Base-by-base conservation (phyloP, 345 rosid genomes). In the Populus pruinosa region DNA sequence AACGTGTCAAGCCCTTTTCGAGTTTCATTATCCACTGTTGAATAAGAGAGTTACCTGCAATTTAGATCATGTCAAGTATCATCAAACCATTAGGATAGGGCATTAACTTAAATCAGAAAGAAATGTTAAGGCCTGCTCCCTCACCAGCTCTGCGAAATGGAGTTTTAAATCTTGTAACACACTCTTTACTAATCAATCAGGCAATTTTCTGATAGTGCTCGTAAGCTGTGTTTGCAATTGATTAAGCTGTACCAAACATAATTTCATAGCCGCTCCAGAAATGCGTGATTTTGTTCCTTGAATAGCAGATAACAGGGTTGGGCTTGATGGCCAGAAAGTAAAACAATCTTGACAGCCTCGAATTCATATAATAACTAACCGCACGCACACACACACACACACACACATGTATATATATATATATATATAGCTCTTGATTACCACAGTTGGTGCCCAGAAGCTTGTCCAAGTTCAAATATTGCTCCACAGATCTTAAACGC, bases 381-480 rank as follows among this genome's bases (percentile, higher is more conserved):
- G 59, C 68, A 53, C 27, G 27, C 27, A 25, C 27, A 25, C 27
- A 25, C 27, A 25, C 27, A 25, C 27, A 25, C 27, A 25, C 27
- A 25, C 27, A 25, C 27, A 25, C 27, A 25, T 25, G 27, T 50
- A 12, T 36, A 41, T 78, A 73, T 27, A 27, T 31, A 2, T 31
- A 2, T 31, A 2, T 31, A 2, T 31, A 2, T 31, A 31, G 50
- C 39, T 68, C 76, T 25, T 53, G 70, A 68, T 87, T 90, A 95
- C 98, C 98, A 31, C 99, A 95, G 70, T 95, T 93, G 83, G 99
- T 95, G 91, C 99, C 99, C 55, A 95, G 72, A 31, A 95, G 91
- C 89, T 95, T 95, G 35, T 95, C 98, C 88, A 95, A 88, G 82
- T 91, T 91, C 80, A 95, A 74, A 88, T 91, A 84, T 62, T 81